These are phyloP conservation scores for Phytopythium aichiense DNA, from an alignment of 352 stramenopile genomes.

Conservation along the genomic window DNA sequence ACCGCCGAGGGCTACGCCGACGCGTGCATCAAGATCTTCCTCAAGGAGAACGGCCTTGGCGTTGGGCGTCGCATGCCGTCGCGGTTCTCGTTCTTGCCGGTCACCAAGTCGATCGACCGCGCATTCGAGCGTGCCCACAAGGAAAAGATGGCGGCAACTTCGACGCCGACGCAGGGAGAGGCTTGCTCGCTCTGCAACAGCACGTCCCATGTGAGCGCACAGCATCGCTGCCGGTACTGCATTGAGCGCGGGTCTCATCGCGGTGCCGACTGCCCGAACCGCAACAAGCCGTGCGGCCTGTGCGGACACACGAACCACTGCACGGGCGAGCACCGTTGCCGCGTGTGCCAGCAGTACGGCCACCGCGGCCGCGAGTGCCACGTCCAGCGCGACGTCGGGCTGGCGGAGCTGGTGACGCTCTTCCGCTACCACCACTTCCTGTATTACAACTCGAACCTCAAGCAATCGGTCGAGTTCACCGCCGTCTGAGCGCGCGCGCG, in stretches of 20 bases:
- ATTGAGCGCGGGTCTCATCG: slow-evolving; percentile 76
- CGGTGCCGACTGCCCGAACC: slow-evolving; percentile 65
- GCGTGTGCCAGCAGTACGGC: slow-evolving; percentile 78
- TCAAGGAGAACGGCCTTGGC: slow-evolving; percentile 65
- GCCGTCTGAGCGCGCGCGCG: slow-evolving; percentile 11
- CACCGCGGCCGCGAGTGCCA: slow-evolving; percentile 83
- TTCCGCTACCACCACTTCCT: slow-evolving; percentile 87
- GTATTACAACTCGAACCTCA: slow-evolving; percentile 88
- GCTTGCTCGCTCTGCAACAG: slow-evolving; percentile 60
- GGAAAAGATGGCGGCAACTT: slow-evolving; percentile 23
- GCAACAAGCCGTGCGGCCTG: slow-evolving; percentile 57
- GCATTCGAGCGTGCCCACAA: slow-evolving; percentile 70
- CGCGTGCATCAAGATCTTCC: slow-evolving; percentile 80
- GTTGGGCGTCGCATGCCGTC: slow-evolving; percentile 58
- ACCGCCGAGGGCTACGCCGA: slow-evolving; percentile 80
- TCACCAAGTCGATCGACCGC: slow-evolving; percentile 73
- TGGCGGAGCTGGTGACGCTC: slow-evolving; percentile 78
- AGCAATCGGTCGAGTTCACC: slow-evolving; percentile 84
- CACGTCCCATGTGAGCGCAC: slow-evolving; percentile 54
- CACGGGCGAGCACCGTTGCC: slow-evolving; percentile 78
- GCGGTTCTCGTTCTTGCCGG: slow-evolving; percentile 71
- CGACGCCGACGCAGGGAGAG: slow-evolving; percentile 12
- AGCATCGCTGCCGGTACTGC: slow-evolving; percentile 82
- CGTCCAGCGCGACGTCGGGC: slow-evolving; percentile 71
- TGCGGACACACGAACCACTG: slow-evolving; percentile 73